These are phyloP conservation scores for Blepharisma japonicum DNA, from an alignment of 73 alveolate genomes.

Conservation along the genomic window DNA sequence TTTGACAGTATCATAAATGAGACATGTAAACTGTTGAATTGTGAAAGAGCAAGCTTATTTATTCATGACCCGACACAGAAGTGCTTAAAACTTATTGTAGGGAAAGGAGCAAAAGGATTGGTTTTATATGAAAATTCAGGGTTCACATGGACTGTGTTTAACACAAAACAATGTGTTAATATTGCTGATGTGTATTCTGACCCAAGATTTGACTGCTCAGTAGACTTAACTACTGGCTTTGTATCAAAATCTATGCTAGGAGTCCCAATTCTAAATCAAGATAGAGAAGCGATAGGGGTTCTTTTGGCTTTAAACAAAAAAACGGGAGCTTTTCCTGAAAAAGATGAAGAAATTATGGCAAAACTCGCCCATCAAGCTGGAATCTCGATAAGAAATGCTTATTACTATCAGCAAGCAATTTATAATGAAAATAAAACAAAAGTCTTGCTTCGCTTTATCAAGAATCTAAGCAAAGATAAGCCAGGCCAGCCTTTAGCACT, in stretches of 20 bases:
- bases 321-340: neutral
- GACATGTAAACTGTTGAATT: too few relatives aligned
- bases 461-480: neutral
- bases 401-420: slow-evolving; percentile 2
- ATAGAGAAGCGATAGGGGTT: neutral
- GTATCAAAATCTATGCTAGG: neutral
- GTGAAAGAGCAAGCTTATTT: too few relatives aligned
- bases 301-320: neutral
- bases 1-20: too few relatives aligned
- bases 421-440: neutral
- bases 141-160: slow-evolving; percentile 13
- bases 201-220: neutral
- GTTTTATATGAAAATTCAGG: slow-evolving; percentile 3
- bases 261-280: neutral
- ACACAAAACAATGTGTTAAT: neutral
- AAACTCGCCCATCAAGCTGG: neutral
- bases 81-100: neutral
- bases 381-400: neutral
- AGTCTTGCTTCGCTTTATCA: neutral
- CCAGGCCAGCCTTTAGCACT: neutral
- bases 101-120: neutral
- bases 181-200: neutral
- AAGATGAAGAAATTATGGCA: neutral
- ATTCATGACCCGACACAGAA: neutral
- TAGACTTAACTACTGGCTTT: neutral